Conservation (phyloP, 306 rosid genomes). For the Cercis canadensis region DNA sequence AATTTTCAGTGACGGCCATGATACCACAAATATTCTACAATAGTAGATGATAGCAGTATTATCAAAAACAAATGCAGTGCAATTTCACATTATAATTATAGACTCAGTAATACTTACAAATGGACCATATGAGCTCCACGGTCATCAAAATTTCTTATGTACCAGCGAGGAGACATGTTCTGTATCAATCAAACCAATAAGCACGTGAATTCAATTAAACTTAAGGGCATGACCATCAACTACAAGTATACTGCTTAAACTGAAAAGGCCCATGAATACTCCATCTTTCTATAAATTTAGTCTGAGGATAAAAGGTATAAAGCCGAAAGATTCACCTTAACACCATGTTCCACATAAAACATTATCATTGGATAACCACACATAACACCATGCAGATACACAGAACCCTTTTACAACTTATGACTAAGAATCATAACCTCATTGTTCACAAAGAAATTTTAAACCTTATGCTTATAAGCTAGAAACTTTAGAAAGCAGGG, state of each 20-base stretch:
- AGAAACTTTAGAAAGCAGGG: too few species aligned
- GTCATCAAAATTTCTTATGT: slow-evolving; percentile 72
- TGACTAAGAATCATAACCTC: too few species aligned
- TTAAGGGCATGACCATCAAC: slow-evolving; percentile 1
- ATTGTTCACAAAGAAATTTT: too few species aligned
- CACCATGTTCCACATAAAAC: too few species aligned
- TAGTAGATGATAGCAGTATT: not conserved
- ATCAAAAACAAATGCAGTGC: not conserved
- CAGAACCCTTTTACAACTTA: too few species aligned
- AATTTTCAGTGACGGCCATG: not conserved
- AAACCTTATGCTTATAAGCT: too few species aligned
- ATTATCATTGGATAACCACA: too few species aligned
- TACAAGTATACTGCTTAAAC: not conserved
- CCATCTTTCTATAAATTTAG: too few species aligned
- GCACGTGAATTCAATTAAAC: slow-evolving; percentile 26
- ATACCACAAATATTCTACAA: not conserved
- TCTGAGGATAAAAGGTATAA: too few species aligned
- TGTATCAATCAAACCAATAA: slow-evolving; percentile 45
- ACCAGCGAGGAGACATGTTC: slow-evolving; percentile 92
- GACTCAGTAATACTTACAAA: slow-evolving; percentile 64
- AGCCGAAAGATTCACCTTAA: too few species aligned
- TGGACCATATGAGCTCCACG: slow-evolving; percentile 68
- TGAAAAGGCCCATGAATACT: too few species aligned
- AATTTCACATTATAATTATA: slow-evolving; percentile 23
- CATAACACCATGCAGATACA: too few species aligned